A percentile compares a stretch with the other conserved stretches of the same genome.
Conservation (phyloP, 1,139 yeast species). For the Scheffersomyces lignicola region DNA sequence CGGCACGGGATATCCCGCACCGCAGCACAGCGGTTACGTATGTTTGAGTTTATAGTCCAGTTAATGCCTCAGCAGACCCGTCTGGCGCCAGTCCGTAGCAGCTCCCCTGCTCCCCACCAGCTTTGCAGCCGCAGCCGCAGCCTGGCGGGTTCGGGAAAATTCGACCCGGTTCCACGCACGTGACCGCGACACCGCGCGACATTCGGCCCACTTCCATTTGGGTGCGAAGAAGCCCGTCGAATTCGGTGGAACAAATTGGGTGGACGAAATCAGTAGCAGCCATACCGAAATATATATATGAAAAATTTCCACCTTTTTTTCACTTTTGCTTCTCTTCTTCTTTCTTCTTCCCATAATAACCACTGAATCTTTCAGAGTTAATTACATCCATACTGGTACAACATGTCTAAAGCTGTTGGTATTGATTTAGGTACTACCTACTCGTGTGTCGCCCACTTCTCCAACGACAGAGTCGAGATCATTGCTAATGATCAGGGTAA, state of each 20-base stretch:
- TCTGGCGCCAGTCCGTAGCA: too few relatives aligned
- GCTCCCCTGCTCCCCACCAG: too few relatives aligned
- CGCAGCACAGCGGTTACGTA: too few relatives aligned
- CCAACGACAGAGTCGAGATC: conserved; percentile 70
- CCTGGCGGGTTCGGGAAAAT: too few relatives aligned
- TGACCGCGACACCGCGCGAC: too few relatives aligned
- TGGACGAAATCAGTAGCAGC: background rate
- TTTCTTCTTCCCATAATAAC: background rate
- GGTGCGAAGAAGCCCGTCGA: conserved; percentile 5
- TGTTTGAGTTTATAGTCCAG: too few relatives aligned
- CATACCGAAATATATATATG: conserved; percentile 1
- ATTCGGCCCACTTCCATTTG: conserved; percentile 4
- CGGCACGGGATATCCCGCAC: too few relatives aligned
- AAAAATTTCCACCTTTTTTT: background rate
- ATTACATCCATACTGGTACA: conserved; percentile 4
- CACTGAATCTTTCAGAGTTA: background rate
- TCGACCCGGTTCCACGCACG: too few relatives aligned
- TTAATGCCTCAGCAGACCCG: too few relatives aligned
- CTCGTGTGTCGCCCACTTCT: conserved; percentile 83
- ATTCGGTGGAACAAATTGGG: background rate
- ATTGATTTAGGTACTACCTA: conserved; percentile 85
- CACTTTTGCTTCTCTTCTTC: conserved; percentile 1
- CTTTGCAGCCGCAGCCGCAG: too few relatives aligned
- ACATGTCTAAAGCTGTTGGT: conserved; percentile 71
- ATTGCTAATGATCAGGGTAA: conserved; percentile 56